Percentiles rank a stretch among this genome's conserved stretches.
phyloP scores from a whole-genome alignment of 2,329 filamentous ascomycete genomes.

The Balansia obtecta region DNA sequence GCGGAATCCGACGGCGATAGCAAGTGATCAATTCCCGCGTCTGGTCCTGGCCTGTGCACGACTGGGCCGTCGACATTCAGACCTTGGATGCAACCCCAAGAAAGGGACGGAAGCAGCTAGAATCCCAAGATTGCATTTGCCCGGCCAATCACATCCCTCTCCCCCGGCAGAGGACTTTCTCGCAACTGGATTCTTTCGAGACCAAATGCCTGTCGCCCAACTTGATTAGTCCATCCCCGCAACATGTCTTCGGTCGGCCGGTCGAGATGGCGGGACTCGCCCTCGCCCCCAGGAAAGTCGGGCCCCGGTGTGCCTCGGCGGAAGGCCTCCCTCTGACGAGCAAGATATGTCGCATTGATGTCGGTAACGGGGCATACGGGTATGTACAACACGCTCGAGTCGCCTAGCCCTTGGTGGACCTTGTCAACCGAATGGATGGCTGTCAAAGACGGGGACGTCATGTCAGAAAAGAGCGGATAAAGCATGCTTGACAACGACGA shows the following conservation, averaged over 20 bases:
- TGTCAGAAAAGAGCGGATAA: background rate
- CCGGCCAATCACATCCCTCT: constrained; percentile 22
- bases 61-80: background rate
- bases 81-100: background rate
- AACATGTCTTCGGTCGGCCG: constrained; percentile 30
- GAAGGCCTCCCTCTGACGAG: constrained; percentile 59
- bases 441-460: constrained; percentile 5
- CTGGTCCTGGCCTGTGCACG: background rate
- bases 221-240: constrained; percentile 16
- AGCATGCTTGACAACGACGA: too few species aligned
- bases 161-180: constrained; percentile 19
- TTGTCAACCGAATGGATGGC: constrained; percentile 75
- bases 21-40: background rate
- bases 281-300: constrained; percentile 60
- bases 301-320: constrained; percentile 52
- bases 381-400: constrained; percentile 83
- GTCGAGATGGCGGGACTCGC: constrained; percentile 44
- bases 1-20: too few species aligned
- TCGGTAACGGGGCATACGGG: constrained; percentile 73
- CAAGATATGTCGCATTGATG: constrained; percentile 58
- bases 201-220: constrained; percentile 32
- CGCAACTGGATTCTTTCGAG: constrained; percentile 24
- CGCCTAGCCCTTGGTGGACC: constrained; percentile 54
- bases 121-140: constrained; percentile 36
- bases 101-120: constrained; percentile 4